These are phyloP conservation scores for Yarrowia osloensis DNA, from an alignment of 805 yeast species.

Conservation along the genomic window DNA sequence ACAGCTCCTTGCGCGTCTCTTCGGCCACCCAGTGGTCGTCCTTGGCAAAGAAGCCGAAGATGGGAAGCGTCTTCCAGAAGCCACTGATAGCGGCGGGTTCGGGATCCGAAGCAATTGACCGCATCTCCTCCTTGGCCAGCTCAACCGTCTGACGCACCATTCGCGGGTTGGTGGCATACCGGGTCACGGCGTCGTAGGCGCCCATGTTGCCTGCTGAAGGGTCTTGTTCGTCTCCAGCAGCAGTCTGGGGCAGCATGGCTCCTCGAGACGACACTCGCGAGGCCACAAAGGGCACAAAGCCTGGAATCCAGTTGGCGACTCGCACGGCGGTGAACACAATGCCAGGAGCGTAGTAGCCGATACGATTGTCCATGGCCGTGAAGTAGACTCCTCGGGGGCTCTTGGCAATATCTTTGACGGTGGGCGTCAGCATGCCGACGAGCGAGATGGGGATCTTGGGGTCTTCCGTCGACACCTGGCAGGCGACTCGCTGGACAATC, in stretches of 20 bases:
- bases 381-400: constrained; percentile 48
- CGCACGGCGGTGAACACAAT: constrained; percentile 18
- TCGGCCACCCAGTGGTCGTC: constrained; percentile 68
- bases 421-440: constrained; percentile 70
- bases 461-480: constrained; percentile 35
- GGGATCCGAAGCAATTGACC: constrained; percentile 45
- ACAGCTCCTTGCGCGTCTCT: constrained; percentile 50
- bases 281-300: constrained; percentile 37
- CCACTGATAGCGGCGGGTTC: constrained; percentile 45
- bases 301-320: constrained; percentile 28
- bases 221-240: not conserved
- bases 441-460: constrained; percentile 45
- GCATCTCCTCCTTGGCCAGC: constrained; percentile 64
- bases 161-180: constrained; percentile 47
- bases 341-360: constrained; percentile 34
- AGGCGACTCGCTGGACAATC: constrained; percentile 55
- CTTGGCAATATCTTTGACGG: constrained; percentile 59
- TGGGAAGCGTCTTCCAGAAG: constrained; percentile 52
- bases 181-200: constrained; percentile 45
- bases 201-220: not conserved
- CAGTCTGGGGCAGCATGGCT: not conserved
- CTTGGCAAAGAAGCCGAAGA: constrained; percentile 59
- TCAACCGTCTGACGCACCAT: constrained; percentile 57
- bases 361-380: constrained; percentile 36
- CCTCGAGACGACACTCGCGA: constrained; percentile 27